A percentile compares a stretch with the other conserved stretches of the same genome.
Evolutionary conservation across 2,329 filamentous ascomycete species (phyloP).

Genomic region (Thielaviopsis euricoi): DNA sequence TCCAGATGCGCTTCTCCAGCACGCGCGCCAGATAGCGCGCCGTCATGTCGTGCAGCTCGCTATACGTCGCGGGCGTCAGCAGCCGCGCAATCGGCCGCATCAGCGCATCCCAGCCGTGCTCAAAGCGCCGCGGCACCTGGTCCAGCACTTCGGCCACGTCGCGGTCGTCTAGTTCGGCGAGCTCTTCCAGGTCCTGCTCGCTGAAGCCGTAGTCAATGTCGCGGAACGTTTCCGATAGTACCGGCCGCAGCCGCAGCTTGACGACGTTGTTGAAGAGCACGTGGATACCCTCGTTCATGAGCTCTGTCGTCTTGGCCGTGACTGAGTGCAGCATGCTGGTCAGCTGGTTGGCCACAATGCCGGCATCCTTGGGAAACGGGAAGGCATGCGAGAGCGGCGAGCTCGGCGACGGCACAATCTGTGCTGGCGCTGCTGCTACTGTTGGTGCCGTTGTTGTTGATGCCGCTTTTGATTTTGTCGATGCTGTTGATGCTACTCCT

Average conservation of each 20-base stretch:
- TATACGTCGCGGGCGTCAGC: constrained; percentile 62
- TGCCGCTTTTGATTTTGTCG: too few species aligned
- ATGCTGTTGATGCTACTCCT: background rate
- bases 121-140: constrained; percentile 63
- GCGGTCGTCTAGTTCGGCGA: constrained; percentile 29
- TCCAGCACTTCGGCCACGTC: constrained; percentile 41
- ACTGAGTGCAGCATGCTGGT: constrained; percentile 56
- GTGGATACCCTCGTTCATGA: constrained; percentile 68
- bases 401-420: constrained; percentile 16
- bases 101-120: constrained; percentile 69
- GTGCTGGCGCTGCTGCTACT: background rate
- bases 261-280: constrained; percentile 80
- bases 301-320: constrained; percentile 58
- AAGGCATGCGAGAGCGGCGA: constrained; percentile 48
- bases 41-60: constrained; percentile 57
- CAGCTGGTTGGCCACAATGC: constrained; percentile 51
- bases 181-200: constrained; percentile 42
- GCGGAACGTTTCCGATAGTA: constrained; percentile 77
- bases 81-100: constrained; percentile 73
- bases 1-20: constrained; percentile 77
- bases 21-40: constrained; percentile 59
- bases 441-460: background rate
- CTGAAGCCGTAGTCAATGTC: constrained; percentile 71
- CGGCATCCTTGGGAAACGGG: constrained; percentile 61
- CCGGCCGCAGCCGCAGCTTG: constrained; percentile 66